Base-by-base conservation (phyloP, 148 eudicot species). In the Arbutus unedo region DNA sequence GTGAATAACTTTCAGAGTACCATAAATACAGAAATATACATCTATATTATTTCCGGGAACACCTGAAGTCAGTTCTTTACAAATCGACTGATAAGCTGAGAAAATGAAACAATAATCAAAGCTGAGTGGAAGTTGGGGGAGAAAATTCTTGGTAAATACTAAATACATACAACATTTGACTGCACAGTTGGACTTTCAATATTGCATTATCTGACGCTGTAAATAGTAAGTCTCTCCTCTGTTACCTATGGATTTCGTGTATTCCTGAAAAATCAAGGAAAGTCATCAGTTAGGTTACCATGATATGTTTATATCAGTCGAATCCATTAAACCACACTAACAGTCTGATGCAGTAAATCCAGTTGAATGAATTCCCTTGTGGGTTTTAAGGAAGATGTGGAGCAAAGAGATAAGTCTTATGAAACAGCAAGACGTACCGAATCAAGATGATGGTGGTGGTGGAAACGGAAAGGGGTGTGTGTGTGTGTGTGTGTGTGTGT, bases 211-310 rank as follows among this genome's bases (percentile, higher is more conserved):
- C 41, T 43, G 67, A 74, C 54, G 44, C 62, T 43, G 54, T 14
- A 50, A 31, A 72, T 44, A 16, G 31, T 49, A 55, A 31, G 23
- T 73, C 73, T 49, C 25, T 64, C 75, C n/a, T 51, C 59, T 43
- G 82, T 79, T 60, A 78, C 74, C 86, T 87, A 84, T 25, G 79
- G 50, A 78, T 89, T 89, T 70, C 91, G 83, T 44, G 86, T 76
- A 83, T 81, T 84, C 92, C 93, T 91, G 91, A 68, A 88, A 66
- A 79, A 21, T 67, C 10, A 54, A 59, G 13, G 16, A 13, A 68
- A 43, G 7, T 4, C 14, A 3, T 70, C 47, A 81, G n/a, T 31
- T 62, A 56, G 6, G 6, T 54, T 3, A 57, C 10, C 4, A 45
- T 31, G 38, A 31, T n/a, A 45, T 57, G 38, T 53, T 11, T 25